Evolutionary conservation across 2,329 filamentous ascomycete genomes (phyloP).

Genomic region (Ilyonectria robusta): DNA sequence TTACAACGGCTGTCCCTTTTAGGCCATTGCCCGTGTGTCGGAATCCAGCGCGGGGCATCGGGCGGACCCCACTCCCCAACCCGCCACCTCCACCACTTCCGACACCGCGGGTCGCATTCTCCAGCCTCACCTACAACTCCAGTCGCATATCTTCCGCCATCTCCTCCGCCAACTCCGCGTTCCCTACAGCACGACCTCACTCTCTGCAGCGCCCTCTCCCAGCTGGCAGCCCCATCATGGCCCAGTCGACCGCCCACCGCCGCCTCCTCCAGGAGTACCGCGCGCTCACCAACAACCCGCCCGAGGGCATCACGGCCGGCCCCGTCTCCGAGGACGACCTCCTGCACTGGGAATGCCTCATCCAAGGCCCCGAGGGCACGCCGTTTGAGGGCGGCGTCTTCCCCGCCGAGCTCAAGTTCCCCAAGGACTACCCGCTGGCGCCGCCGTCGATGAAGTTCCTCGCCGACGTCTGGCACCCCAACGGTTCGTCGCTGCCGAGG

Average conservation of each 20-base stretch:
- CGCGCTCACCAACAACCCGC: conserved; percentile 91
- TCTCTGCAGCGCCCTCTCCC: background rate
- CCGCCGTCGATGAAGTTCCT: conserved; percentile 97
- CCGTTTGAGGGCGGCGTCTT: conserved; percentile 97
- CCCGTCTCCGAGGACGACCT: conserved; percentile 95
- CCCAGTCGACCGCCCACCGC: conserved; percentile 75
- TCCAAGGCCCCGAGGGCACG: conserved; percentile 94
- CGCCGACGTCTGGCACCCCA: conserved; percentile 95
- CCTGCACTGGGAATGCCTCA: conserved; percentile 95
- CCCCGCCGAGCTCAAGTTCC: conserved; percentile 94
- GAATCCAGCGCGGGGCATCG: conserved; percentile 4
- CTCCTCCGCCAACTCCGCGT: background rate
- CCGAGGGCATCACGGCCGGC: conserved; percentile 97
- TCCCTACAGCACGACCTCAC: background rate
- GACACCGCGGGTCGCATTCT: background rate
- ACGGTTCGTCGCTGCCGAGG: conserved; percentile 71
- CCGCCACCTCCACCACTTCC: background rate
- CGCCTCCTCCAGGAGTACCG: conserved; percentile 98
- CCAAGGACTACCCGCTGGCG: conserved; percentile 95
- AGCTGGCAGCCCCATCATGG: conserved; percentile 56
- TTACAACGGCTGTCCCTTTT: background rate
- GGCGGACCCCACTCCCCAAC: background rate
- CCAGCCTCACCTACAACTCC: background rate
- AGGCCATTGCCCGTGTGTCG: background rate
- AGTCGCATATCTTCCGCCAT: background rate